Conservation (phyloP, 2,329 filamentous ascomycete genomes). For the Dactylellina cionopaga region DNA sequence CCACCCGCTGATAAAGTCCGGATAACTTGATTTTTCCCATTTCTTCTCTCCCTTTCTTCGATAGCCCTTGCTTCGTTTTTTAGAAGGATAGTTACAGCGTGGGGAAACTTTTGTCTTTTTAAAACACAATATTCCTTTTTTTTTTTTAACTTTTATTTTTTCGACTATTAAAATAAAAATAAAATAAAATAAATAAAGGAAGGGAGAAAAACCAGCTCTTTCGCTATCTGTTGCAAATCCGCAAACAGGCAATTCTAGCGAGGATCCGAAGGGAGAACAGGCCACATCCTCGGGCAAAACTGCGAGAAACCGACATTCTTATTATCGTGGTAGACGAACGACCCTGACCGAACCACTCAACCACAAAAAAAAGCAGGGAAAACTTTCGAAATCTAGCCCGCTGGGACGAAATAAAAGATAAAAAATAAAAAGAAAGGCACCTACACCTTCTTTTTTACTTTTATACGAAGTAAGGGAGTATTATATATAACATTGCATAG, state of each 20-base stretch:
- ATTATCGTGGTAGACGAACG: constrained; percentile 39
- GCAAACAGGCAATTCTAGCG: constrained; percentile 52
- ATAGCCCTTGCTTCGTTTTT: too few relatives aligned
- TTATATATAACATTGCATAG: neutral
- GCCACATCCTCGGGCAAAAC: constrained; percentile 49
- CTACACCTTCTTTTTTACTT: neutral
- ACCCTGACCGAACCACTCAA: constrained; percentile 20
- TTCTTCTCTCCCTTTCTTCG: constrained; percentile 4
- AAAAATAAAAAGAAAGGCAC: neutral
- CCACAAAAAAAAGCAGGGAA: constrained; percentile 21
- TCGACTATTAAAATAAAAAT: neutral
- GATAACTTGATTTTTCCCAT: constrained; percentile 11
- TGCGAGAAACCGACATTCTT: constrained; percentile 36
- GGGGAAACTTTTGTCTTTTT: neutral
- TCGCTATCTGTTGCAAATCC: constrained; percentile 22
- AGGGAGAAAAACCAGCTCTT: constrained; percentile 13
- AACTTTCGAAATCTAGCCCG: too few relatives aligned
- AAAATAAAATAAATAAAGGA: constrained; percentile 9
- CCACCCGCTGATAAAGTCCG: constrained; percentile 27
- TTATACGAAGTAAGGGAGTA: constrained; percentile 8
- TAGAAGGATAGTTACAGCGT: too few relatives aligned
- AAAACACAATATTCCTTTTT: neutral
- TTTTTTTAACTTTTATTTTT: constrained; percentile 2
- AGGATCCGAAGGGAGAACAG: constrained; percentile 40
- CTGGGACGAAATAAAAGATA: too few relatives aligned